These are phyloP conservation scores for Stachybotrys chartarum DNA, from an alignment of 2,329 filamentous ascomycete genomes.

Conservation along the genomic window DNA sequence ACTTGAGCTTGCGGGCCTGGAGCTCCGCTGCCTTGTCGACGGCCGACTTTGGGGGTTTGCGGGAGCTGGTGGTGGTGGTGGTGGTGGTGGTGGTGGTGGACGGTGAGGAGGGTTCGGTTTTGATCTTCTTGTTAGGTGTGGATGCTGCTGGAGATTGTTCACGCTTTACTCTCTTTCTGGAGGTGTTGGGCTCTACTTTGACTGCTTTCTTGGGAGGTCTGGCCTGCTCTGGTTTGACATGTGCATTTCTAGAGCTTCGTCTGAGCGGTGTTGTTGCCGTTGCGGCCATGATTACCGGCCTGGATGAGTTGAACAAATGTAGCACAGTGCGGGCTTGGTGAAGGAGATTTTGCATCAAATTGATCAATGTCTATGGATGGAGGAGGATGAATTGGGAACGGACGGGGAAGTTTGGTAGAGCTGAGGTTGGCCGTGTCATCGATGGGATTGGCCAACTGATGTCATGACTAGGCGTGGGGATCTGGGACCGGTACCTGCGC, in stretches of 20 bases:
- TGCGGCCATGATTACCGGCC: not conserved
- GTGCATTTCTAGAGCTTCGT: not conserved
- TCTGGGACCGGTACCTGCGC: not conserved
- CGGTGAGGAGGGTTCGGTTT: not conserved
- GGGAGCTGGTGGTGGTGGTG: not conserved
- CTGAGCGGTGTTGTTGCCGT: not conserved
- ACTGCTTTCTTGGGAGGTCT: not conserved
- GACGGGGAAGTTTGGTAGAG: not conserved
- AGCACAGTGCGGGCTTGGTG: too few species aligned
- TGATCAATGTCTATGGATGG: too few species aligned
- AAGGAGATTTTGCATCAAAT: too few species aligned
- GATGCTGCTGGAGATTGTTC: not conserved
- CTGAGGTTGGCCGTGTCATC: not conserved
- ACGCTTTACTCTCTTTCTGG: not conserved
- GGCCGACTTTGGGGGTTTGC: not conserved
- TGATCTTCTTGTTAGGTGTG: not conserved
- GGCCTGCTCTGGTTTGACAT: not conserved
- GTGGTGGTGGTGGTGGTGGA: not conserved
- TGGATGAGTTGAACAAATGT: not conserved
- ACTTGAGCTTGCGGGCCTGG: conserved; percentile 35
- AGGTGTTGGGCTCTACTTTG: not conserved
- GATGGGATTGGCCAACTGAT: not conserved
- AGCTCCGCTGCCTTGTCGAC: conserved; percentile 11
- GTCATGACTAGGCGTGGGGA: not conserved
- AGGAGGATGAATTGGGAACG: not conserved